These are phyloP conservation scores for Mycena pura DNA, from an alignment of 768 basidiomycete species.

Conservation along the genomic window DNA sequence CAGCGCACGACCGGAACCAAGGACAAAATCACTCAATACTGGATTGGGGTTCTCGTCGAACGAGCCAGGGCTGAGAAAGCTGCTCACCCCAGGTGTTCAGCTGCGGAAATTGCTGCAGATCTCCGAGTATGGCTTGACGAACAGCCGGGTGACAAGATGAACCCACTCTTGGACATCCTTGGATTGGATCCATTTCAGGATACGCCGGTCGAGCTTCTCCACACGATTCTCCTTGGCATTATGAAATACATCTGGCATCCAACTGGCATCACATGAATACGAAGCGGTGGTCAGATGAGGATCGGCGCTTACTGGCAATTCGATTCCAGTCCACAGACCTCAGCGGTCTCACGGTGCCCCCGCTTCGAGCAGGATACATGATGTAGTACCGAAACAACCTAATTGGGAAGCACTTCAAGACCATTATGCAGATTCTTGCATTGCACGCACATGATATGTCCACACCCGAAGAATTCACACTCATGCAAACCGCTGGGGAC, in stretches of 20 bases:
- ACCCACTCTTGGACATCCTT: slow-evolving; percentile 11
- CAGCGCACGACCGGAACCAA: slow-evolving; percentile 40
- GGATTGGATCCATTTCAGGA: too few relatives aligned
- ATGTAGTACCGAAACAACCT: slow-evolving; percentile 42
- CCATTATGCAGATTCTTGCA: slow-evolving; percentile 34
- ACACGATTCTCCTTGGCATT: slow-evolving; percentile 43
- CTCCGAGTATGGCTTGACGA: slow-evolving; percentile 9
- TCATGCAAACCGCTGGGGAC: slow-evolving; percentile 29
- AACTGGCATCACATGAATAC: slow-evolving; percentile 30
- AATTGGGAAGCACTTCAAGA: slow-evolving; percentile 44
- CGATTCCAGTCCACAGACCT: slow-evolving; percentile 34
- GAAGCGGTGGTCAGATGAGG: too few relatives aligned
- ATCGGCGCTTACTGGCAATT: slow-evolving; percentile 29
- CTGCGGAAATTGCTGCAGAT: not conserved
- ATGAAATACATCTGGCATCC: slow-evolving; percentile 46
- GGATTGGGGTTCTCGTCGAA: too few relatives aligned
- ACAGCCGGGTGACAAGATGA: slow-evolving; percentile 8
- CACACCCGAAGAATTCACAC: slow-evolving; percentile 25
- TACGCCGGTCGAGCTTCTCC: slow-evolving; percentile 47
- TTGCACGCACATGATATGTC: slow-evolving; percentile 41
- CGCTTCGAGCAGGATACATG: slow-evolving; percentile 37
- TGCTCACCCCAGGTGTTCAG: too few relatives aligned
- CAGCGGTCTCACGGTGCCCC: slow-evolving; percentile 23
- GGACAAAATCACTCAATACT: slow-evolving; percentile 37
- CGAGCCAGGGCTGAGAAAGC: too few relatives aligned